Evolutionary conservation across 352 stramenopile genomes (phyloP), one percentile per base, ranked within the genome.

Genomic region (Pythium folliculosum): DNA sequence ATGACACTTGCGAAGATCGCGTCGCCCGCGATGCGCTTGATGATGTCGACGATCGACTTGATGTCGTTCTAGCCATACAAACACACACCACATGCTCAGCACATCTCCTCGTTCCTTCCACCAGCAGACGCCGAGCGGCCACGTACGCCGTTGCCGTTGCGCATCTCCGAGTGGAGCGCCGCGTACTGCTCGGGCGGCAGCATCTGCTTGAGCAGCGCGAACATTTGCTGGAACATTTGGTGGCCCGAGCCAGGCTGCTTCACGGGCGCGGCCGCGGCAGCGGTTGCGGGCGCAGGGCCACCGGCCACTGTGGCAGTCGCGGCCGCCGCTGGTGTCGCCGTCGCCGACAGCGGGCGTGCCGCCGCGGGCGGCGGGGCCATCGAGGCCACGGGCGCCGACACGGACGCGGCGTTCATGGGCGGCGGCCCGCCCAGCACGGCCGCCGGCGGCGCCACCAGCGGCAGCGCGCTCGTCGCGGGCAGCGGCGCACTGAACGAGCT

Each of bases 191-290:
- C 83, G n/a, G 86, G 77, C 2, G 86, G 84, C 48, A 94, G 76
- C 83, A 92, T 92, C 65, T 94, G 83, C 72, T 91, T 90, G 44
- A 94, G 55, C 38, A 94, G 67, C 32, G 83, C 86, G 58, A 94
- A 94, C 86, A 92, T 94, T 75, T 94, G 83, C 79, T 92, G 81
- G 58, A 94, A 92, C 82, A 91, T 91, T 77, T 94, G 82, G 67
- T 94, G 83, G 0, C 86, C 85, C 7, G 82, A 91, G 13, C 81
- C 85, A 0, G 78, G 59, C 54, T 86, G 77, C 51, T 89, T 86
- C 19, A 66, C 65, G 38, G 69, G 65, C 5, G 19, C 40, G 10
- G 22, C 13, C 27, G 27, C 43, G 27, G 70, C 40, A 12, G 40
- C 40, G 12, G 17, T 47, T 7, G 14, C 14, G n/a, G 35, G 35